phyloP scores from a whole-genome alignment of 352 stramenopile genomes.

The Phytophthora lateralis region DNA sequence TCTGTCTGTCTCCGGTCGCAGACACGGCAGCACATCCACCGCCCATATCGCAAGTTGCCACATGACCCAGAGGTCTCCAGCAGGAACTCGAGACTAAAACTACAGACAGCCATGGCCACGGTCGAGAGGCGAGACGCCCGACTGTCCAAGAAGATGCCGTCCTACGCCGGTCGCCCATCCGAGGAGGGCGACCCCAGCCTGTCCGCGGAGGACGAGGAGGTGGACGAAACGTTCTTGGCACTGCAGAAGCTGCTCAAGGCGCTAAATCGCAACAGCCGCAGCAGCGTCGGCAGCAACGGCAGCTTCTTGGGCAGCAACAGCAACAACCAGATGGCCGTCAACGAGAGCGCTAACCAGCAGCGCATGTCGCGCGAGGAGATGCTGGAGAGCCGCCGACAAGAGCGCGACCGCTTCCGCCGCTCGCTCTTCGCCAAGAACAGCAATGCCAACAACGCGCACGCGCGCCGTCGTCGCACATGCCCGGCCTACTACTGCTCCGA shows the following conservation, averaged over 20 bases:
- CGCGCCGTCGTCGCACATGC: slow-evolving; percentile 42
- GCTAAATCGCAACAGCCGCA: slow-evolving; percentile 52
- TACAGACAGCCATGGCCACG: slow-evolving; percentile 21
- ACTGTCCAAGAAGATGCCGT: slow-evolving; percentile 60
- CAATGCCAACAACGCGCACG: slow-evolving; percentile 6
- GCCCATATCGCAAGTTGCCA: slow-evolving; percentile 17
- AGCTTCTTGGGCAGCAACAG: slow-evolving; percentile 16
- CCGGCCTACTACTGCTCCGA: slow-evolving; percentile 60
- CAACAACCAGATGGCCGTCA: slow-evolving; percentile 10
- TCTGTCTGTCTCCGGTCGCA: neutral
- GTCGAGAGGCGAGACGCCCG: slow-evolving; percentile 25
- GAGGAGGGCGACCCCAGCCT: slow-evolving; percentile 57
- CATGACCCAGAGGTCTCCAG: slow-evolving; percentile 18
- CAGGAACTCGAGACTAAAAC: neutral
- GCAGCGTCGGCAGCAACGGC: slow-evolving; percentile 23
- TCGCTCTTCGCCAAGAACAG: slow-evolving; percentile 56
- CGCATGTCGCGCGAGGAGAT: slow-evolving; percentile 73
- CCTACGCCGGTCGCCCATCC: slow-evolving; percentile 38
- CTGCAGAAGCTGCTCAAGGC: slow-evolving; percentile 76
- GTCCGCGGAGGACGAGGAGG: slow-evolving; percentile 65
- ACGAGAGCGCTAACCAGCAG: slow-evolving; percentile 26
- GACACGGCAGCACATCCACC: neutral
- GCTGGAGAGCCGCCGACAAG: slow-evolving; percentile 63
- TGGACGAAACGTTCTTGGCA: slow-evolving; percentile 82
- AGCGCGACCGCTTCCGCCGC: slow-evolving; percentile 74